Base-by-base conservation (phyloP, 495 filamentous ascomycete genomes). In the Evernia prunastri region DNA sequence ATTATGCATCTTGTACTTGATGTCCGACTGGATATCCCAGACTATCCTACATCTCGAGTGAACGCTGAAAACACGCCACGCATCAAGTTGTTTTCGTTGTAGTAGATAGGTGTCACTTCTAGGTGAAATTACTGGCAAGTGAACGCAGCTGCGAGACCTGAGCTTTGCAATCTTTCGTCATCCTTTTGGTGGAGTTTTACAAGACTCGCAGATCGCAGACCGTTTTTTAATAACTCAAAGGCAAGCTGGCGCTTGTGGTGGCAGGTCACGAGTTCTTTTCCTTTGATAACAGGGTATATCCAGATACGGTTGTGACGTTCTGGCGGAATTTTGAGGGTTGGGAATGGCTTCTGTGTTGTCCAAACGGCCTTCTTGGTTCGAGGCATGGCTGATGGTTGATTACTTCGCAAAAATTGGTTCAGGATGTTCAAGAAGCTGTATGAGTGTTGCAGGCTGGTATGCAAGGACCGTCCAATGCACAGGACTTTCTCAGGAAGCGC, bases 271-370 rank as follows among this genome's bases (percentile, higher is more conserved):
- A 64, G 45, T 25, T 1, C 15, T 25, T n/a, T 31, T 4, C 37
- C 45, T 4, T 20, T 29, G 31, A 54, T 37, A 37, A 67, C 39
- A 39, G 60, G 18, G 2, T 35, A 42, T 31, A n/a, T 36, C 56
- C 61, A 60, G 29, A 64, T 63, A 20, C 10, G 18, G 53, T 35
- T 56, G 17, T 56, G 61, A 20, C 60, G 54, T 31, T 64, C 66
- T 6, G 45, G 20, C 12, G 66, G 66, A 0, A 67, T 17, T 12
- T 17, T 17, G 29, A 56, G 39, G 0, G 51, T 0, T 27, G 58
- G 35, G 45, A 54, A 51, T 13, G 61, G 25, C 29, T 29, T 4
- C 20, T 45, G 27, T 5, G 10, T 33, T 0, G 53, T 31, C 31
- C 36, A 1, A 58, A 27, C 15, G 17, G 40, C 18, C 18, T 45